Evolutionary conservation across 495 filamentous ascomycete genomes (phyloP).

Genomic region (Rhizodiscina lignyota): DNA sequence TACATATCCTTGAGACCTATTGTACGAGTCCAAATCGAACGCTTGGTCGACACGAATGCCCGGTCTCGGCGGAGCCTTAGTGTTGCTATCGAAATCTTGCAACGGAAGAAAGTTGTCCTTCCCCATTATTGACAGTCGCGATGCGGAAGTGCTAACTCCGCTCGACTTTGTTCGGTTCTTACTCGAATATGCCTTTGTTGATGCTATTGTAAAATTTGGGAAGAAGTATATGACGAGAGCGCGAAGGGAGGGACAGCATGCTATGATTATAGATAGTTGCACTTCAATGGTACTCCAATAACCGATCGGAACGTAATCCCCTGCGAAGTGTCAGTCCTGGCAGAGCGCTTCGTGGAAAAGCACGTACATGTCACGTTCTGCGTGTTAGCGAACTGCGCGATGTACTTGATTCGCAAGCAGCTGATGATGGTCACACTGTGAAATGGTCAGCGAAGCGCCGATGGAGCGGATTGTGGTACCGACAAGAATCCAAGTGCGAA

Average conservation of each 20-base stretch:
- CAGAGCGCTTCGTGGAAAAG: not conserved
- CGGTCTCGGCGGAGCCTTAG: too few species aligned
- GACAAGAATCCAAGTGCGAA: slow-evolving; percentile 38
- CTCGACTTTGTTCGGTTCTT: too few species aligned
- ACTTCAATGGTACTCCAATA: slow-evolving; percentile 19
- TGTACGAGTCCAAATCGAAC: too few species aligned
- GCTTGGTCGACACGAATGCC: too few species aligned
- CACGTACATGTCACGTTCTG: slow-evolving; percentile 11
- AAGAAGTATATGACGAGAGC: slow-evolving; percentile 1
- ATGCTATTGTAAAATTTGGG: not conserved
- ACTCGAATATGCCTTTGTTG: not conserved
- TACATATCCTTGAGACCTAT: too few species aligned
- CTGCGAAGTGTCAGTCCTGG: not conserved
- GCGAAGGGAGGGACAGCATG: slow-evolving; percentile 18
- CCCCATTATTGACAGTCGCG: too few species aligned
- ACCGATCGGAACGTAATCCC: slow-evolving; percentile 13
- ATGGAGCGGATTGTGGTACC: slow-evolving; percentile 8
- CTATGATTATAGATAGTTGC: slow-evolving; percentile 20
- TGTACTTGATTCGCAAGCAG: slow-evolving; percentile 22
- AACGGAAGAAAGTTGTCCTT: too few species aligned
- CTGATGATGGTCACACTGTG: slow-evolving; percentile 24
- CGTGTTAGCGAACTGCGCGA: slow-evolving; percentile 22
- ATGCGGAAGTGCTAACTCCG: too few species aligned
- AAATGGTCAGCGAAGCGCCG: not conserved
- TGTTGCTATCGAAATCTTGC: too few species aligned